phyloP scores from a whole-genome alignment of 371 early-diverging fungal species.

The Lichtheimia ramosa region DNA sequence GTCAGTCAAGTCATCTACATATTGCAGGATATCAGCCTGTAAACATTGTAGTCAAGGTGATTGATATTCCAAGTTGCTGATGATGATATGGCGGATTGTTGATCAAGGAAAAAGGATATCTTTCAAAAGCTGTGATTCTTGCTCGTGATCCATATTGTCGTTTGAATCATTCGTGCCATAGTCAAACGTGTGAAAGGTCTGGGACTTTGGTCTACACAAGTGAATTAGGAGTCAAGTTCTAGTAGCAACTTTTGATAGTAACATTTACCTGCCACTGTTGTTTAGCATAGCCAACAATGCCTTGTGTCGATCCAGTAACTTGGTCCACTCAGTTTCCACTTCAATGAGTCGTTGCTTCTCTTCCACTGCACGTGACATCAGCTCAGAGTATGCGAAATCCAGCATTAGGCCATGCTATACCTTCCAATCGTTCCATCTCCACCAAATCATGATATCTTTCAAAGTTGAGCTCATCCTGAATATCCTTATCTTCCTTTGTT shows the following conservation, averaged over 20 bases:
- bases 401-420: constrained; percentile 18
- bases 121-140: constrained; percentile 36
- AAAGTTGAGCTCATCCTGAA: constrained; percentile 51
- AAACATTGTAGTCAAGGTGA: constrained; percentile 22
- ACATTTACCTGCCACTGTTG: constrained; percentile 4
- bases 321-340: constrained; percentile 56
- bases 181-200: constrained; percentile 33
- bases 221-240: neutral
- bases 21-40: constrained; percentile 47
- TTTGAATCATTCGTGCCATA: constrained; percentile 34
- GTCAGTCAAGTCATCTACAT: constrained; percentile 48
- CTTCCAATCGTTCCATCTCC: constrained; percentile 52
- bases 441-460: constrained; percentile 60
- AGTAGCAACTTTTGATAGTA: neutral
- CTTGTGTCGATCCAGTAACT: constrained; percentile 51
- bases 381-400: too few relatives aligned
- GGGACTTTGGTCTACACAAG: neutral
- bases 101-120: constrained; percentile 32
- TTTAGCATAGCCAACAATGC: constrained; percentile 44
- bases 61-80: neutral
- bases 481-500: constrained; percentile 37
- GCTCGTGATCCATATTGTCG: constrained; percentile 19
- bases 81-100: neutral
- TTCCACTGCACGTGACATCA: constrained; percentile 20
- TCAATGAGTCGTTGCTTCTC: constrained; percentile 44